Evolutionary conservation across 805 yeast genomes (phyloP), one percentile per base, ranked within the genome.

Genomic region (Ogataea kodamae): DNA sequence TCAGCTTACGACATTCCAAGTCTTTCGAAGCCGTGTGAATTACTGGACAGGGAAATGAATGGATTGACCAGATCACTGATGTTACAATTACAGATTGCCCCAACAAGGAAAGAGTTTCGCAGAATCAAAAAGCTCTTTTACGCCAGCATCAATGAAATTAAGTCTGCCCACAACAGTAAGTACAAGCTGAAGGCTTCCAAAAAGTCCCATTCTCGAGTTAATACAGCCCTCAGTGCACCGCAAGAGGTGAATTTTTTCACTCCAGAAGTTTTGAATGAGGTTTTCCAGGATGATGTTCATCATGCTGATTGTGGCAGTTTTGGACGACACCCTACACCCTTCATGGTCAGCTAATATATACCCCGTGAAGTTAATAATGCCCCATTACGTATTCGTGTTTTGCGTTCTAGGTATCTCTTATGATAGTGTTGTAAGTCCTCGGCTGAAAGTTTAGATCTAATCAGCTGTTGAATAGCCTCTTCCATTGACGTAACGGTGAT

Each of bases 81-180:
- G 40, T 44, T 60, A 4, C 41, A 47, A n/a, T 25, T 61, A 33
- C 67, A 62, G 38, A 56, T 59, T 7, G 45, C 55, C 5, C 42
- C 45, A 19, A 30, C 43, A 4, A 47, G 50, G 18, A 42, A 43
- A 16, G 58, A 61, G 36, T 62, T 62, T 40, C 52, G 52, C 17
- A 29, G 15, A n/a, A 32, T 42, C 26, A 59, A 51, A 29, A 42
- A 37, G 4, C 30, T 31, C n/a, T 49, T 42, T 22, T 36, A 48
- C 8, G 35, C 47, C 19, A 48, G 46, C 12, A 16, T 35, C 10
- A 31, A 37, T 4, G 19, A 17, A 6, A 11, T 15, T 10, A 18
- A 13, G 16, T 7, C n/a, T n/a, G n/a, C n/a, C n/a, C n/a, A n/a
- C n/a, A n/a, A n/a, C n/a, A n/a, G n/a, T n/a, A n/a, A n/a, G n/a